These are phyloP conservation scores for Citrus inodora DNA, from an alignment of 345 rosid species.

Conservation along the genomic window DNA sequence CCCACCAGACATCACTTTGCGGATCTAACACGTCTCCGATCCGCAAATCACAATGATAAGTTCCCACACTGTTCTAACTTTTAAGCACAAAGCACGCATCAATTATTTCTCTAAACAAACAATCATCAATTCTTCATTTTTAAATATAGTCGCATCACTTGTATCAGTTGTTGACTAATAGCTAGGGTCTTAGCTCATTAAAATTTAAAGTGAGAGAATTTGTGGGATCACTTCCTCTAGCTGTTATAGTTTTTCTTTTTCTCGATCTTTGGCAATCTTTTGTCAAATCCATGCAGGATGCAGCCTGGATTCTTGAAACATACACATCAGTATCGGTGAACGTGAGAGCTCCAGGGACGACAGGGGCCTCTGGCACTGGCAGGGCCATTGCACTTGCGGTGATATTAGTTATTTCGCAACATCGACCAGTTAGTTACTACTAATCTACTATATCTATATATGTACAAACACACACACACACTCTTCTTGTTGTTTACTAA, in stretches of 20 bases:
- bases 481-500: no score
- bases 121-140: no score
- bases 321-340: not conserved
- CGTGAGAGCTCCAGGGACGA: not conserved
- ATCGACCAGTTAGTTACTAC: no score
- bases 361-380: not conserved
- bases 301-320: not conserved
- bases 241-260: not conserved
- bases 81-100: not conserved
- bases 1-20: not conserved
- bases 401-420: no score
- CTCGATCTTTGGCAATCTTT: not conserved
- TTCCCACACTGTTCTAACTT: not conserved
- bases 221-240: not conserved
- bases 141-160: no score
- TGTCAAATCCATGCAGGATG: constrained; percentile 5
- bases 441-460: no score
- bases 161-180: no score
- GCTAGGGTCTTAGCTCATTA: not conserved
- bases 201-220: not conserved
- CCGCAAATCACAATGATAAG: not conserved
- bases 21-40: constrained; percentile 24
- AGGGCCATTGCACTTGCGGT: no score
- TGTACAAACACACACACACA: no score
- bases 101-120: constrained; percentile 3